Evolutionary conservation across 2,329 filamentous ascomycete species (phyloP).

Genomic region (Trichoderma arundinaceum): DNA sequence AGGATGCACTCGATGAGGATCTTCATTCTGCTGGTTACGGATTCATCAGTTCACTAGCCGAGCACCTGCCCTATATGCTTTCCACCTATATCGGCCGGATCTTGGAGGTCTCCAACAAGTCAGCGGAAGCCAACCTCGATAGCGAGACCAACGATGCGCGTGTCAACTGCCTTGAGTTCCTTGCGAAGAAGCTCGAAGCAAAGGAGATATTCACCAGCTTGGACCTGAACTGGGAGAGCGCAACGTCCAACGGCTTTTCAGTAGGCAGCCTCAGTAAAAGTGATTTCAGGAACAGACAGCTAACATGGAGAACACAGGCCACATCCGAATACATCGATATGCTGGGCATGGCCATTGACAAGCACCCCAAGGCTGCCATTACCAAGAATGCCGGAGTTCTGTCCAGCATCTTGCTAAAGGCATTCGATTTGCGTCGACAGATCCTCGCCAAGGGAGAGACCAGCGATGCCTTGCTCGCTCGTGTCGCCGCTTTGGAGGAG

Average conservation of each 20-base stretch:
- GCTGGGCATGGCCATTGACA: slow-evolving; percentile 73
- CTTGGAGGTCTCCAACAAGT: slow-evolving; percentile 73
- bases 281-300: background rate
- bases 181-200: slow-evolving; percentile 78
- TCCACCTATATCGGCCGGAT: slow-evolving; percentile 76
- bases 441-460: slow-evolving; percentile 56
- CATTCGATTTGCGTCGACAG: slow-evolving; percentile 69
- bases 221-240: slow-evolving; percentile 71
- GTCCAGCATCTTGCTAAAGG: slow-evolving; percentile 66
- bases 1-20: slow-evolving; percentile 60
- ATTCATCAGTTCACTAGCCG: slow-evolving; percentile 77
- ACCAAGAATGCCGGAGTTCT: slow-evolving; percentile 74
- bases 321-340: slow-evolving; percentile 72
- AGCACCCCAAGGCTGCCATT: slow-evolving; percentile 78
- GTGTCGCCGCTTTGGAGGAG: slow-evolving; percentile 66
- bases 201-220: slow-evolving; percentile 77
- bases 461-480: slow-evolving; percentile 50
- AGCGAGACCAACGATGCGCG: slow-evolving; percentile 69
- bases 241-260: slow-evolving; percentile 64
- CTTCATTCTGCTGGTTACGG: slow-evolving; percentile 84
- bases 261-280: slow-evolving; percentile 52
- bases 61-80: slow-evolving; percentile 89
- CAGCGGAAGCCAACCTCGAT: slow-evolving; percentile 66
- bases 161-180: slow-evolving; percentile 70
- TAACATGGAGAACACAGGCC: slow-evolving; percentile 54